phyloP scores from a whole-genome alignment of 495 filamentous ascomycete species.

The Tuber microsphaerosporum region DNA sequence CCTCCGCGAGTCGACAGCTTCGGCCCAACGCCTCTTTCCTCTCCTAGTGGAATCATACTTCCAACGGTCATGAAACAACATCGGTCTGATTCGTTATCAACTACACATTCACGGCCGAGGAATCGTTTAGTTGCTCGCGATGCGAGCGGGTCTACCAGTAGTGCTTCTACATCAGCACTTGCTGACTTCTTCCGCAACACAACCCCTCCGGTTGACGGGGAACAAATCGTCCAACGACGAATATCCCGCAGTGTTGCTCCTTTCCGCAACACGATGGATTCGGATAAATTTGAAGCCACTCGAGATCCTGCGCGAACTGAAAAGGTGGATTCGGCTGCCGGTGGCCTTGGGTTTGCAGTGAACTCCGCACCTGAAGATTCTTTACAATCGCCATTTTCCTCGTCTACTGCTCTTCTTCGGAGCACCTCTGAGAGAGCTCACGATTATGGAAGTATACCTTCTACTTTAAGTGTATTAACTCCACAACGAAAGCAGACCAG shows the following conservation, averaged over 20 bases:
- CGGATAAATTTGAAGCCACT: constrained; percentile 55
- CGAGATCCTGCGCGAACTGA: constrained; percentile 1
- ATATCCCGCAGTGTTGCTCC: constrained; percentile 80
- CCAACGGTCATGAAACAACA: constrained; percentile 38
- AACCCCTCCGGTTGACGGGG: constrained; percentile 45
- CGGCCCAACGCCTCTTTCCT: constrained; percentile 10
- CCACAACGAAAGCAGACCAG: constrained; percentile 65
- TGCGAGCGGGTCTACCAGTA: constrained; percentile 44
- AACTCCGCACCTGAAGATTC: constrained; percentile 42
- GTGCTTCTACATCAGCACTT: constrained; percentile 68
- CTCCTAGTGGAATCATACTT: constrained; percentile 25
- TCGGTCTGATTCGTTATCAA: constrained; percentile 21
- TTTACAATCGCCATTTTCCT: constrained; percentile 52
- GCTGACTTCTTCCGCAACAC: constrained; percentile 90
- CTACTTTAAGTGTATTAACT: constrained; percentile 12
- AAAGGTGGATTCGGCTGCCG: neutral
- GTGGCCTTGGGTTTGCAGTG: constrained; percentile 8
- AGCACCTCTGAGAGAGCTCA: constrained; percentile 22
- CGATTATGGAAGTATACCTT: constrained; percentile 29
- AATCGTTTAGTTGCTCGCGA: constrained; percentile 37
- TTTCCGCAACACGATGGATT: constrained; percentile 77
- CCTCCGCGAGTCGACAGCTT: constrained; percentile 20
- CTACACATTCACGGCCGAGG: constrained; percentile 17
- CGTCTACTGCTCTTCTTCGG: constrained; percentile 54
- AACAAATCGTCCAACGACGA: constrained; percentile 48